Conservation (phyloP, 2,329 filamentous ascomycete genomes). For the Colletotrichum orbiculare region DNA sequence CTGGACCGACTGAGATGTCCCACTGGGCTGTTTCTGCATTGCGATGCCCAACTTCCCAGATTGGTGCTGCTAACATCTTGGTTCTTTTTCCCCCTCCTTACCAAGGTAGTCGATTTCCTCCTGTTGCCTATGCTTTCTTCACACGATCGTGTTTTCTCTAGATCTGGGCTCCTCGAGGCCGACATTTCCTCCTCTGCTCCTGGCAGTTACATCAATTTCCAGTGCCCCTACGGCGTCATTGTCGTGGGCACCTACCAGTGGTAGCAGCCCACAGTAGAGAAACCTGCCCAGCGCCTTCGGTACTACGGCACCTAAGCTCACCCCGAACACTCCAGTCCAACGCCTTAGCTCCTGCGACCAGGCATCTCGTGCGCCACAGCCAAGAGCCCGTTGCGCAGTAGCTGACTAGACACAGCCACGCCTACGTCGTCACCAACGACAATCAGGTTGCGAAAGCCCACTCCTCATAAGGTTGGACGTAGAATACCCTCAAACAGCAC, state of each 20-base stretch:
- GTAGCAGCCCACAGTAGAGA: constrained; percentile 14
- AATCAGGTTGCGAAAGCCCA: constrained; percentile 37
- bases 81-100: background rate
- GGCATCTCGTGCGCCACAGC: constrained; percentile 37
- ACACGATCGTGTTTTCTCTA: background rate
- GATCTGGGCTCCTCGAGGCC: too few relatives aligned
- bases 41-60: constrained; percentile 22
- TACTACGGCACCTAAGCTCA: constrained; percentile 11
- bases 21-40: constrained; percentile 19
- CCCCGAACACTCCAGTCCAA: constrained; percentile 13
- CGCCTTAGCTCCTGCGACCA: constrained; percentile 28
- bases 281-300: constrained; percentile 6
- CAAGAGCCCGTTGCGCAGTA: constrained; percentile 27
- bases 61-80: constrained; percentile 13
- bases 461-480: constrained; percentile 36
- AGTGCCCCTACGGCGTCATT: too few relatives aligned
- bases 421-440: constrained; percentile 47
- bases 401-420: constrained; percentile 41
- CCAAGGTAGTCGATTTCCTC: background rate
- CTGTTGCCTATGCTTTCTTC: background rate
- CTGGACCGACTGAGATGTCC: background rate
- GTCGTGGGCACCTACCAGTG: too few relatives aligned
- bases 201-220: too few relatives aligned
- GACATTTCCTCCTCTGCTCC: too few relatives aligned
- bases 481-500: constrained; percentile 36